These are phyloP conservation scores for Solanum pinnatisectum DNA, from an alignment of 257 asterid species.

Conservation along the genomic window DNA sequence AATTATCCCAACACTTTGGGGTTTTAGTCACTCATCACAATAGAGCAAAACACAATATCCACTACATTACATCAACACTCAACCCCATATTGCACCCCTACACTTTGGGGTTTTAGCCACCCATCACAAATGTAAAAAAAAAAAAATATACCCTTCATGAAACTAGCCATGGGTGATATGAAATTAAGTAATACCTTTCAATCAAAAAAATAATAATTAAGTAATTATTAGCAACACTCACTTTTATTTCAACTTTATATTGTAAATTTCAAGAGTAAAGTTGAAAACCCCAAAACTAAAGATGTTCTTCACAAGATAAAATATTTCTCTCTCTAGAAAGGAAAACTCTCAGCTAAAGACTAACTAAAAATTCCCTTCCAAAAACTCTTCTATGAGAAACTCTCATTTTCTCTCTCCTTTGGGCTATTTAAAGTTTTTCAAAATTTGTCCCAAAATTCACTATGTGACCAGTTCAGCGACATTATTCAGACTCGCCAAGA, in stretches of 20 bases:
- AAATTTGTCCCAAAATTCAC: neutral
- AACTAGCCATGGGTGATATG: neutral
- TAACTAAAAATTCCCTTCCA: neutral
- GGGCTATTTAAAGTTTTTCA: neutral
- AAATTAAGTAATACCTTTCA: no score
- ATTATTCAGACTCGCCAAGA: neutral
- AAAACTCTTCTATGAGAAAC: neutral
- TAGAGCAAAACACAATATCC: neutral
- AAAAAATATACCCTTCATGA: neutral
- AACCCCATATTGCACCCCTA: neutral
- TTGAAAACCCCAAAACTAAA: neutral
- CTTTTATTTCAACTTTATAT: neutral
- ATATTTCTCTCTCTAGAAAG: neutral
- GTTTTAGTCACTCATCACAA: neutral
- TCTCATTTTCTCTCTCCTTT: neutral
- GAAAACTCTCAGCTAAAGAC: neutral
- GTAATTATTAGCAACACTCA: neutral
- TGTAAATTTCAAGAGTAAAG: neutral
- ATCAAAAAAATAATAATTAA: no score
- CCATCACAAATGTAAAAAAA: neutral
- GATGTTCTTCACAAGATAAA: neutral
- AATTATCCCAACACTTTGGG: neutral
- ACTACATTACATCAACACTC: neutral
- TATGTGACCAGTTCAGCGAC: neutral
- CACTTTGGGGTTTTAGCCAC: neutral